phyloP scores from a whole-genome alignment of 257 asterid species.

The Nicotiana benthamiana region DNA sequence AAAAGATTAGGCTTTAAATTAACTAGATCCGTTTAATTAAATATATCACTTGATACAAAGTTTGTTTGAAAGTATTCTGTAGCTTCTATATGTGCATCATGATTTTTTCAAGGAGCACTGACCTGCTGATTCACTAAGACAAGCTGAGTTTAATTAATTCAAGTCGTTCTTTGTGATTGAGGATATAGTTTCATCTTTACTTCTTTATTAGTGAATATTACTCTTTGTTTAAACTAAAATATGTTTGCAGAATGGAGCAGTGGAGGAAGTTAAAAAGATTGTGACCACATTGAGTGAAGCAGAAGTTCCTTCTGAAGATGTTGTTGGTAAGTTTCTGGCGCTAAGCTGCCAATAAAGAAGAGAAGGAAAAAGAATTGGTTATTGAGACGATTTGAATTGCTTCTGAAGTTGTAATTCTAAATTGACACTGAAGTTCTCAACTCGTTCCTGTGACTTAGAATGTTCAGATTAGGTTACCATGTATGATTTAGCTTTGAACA shows the following conservation, averaged over 20 bases:
- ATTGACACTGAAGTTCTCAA: not conserved
- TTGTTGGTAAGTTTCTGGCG: slow-evolving; percentile 20
- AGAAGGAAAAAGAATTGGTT: not conserved
- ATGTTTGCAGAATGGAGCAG: slow-evolving; percentile 22
- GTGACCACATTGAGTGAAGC: slow-evolving; percentile 30
- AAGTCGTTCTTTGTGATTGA: not conserved
- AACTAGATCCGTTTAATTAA: not conserved
- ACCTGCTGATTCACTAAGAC: not conserved
- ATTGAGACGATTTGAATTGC: not conserved
- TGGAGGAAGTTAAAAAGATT: slow-evolving; percentile 31
- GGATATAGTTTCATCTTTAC: not conserved
- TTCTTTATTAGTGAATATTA: not conserved
- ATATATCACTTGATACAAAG: not conserved
- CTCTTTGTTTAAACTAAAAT: not conserved
- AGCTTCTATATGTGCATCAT: not conserved
- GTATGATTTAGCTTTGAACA: not conserved
- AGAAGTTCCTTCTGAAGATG: slow-evolving; percentile 40
- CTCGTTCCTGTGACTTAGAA: not conserved
- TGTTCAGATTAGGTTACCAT: not conserved
- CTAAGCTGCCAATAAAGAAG: not conserved
- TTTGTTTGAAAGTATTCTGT: not conserved
- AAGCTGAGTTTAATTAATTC: not conserved
- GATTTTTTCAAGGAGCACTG: not conserved
- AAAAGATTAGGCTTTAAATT: too few relatives aligned
- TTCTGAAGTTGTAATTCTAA: not conserved